Base-by-base conservation (phyloP, 441 rosid species). In the Viola pubescens region DNA sequence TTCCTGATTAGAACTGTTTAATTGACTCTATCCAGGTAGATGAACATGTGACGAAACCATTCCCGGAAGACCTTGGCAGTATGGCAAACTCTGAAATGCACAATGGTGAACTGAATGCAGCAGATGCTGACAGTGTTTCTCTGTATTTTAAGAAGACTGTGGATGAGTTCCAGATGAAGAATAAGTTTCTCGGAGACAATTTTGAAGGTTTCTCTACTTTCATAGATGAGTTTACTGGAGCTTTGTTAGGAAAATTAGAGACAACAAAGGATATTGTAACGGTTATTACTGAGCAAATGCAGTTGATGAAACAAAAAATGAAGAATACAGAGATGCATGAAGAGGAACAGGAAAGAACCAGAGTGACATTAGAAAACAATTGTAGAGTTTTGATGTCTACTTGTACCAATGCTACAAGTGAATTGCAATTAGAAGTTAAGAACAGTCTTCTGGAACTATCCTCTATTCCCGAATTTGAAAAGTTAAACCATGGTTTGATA, bases 241-340 rank as follows among this genome's bases (percentile, higher is more conserved):
- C 53, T 54, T 56, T 85, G 64, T 55, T 75, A 69, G 71, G 70
- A 70, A 85, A 78, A 66, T 55, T 91, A 48, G 74, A 75, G 64
- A 67, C 72, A 55, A 72, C 79, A 9, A 73, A 76, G 74, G 84
- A 75, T 65, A 77, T 70, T 53, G 71, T 89, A 9, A 61, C 48
- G 43, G 61, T 56, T 49, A 56, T 69, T 62, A 57, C 64, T 58
- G 75, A 75, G 69, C 68, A 63, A 60, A 75, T 82, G 73, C 81
- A 80, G 66, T 81, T 89, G 60, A 65, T 85, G 81, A 73, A 78
- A 69, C 79, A 79, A 66, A 69, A 78, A 60, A 66, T 81, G 58
- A 69, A 64, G 76, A 75, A 48, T 61, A 60, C 69, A 67, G 86
- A 87, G 72, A 66, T 57, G 53, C 69, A 50, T 68, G 79, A 75